Conservation (phyloP, 2,329 filamentous ascomycete genomes). For the Pseudogymnoascus sp. region DNA sequence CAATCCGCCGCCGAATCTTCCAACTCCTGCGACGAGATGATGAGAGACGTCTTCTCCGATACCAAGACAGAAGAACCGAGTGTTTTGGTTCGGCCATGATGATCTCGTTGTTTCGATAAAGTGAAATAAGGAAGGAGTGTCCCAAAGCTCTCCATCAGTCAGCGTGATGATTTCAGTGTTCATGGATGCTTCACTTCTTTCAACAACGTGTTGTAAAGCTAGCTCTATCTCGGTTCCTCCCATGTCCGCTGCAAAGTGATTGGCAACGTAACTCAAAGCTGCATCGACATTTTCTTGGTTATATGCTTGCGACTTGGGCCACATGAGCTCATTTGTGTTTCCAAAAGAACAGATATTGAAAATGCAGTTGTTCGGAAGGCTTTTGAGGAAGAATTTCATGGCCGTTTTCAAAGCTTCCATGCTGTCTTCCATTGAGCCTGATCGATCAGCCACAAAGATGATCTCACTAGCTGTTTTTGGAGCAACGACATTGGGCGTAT, state of each 20-base stretch:
- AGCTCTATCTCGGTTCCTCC: conserved; percentile 46
- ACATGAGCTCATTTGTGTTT: conserved; percentile 36
- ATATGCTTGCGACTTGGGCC: conserved; percentile 38
- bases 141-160: conserved; percentile 47
- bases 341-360: conserved; percentile 69
- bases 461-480: conserved; percentile 49
- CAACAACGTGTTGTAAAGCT: conserved; percentile 37
- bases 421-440: conserved; percentile 52
- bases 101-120: conserved; percentile 28
- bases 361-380: conserved; percentile 51
- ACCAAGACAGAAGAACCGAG: conserved; percentile 47
- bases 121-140: conserved; percentile 34
- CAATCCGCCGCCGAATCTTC: conserved; percentile 47
- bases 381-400: conserved; percentile 56
- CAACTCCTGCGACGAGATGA: conserved; percentile 45
- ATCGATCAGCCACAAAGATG: conserved; percentile 65
- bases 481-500: conserved; percentile 58
- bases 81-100: conserved; percentile 21
- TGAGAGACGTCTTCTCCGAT: conserved; percentile 44
- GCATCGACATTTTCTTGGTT: conserved; percentile 34
- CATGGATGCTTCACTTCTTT: background rate
- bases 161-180: conserved; percentile 46
- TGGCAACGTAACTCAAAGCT: conserved; percentile 32
- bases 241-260: conserved; percentile 35
- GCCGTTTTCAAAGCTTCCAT: conserved; percentile 47